Percentiles rank a stretch among this genome's conserved stretches.
Conservation (phyloP, 305 asterid species). For the Fraxinus xanthoxyloides region DNA sequence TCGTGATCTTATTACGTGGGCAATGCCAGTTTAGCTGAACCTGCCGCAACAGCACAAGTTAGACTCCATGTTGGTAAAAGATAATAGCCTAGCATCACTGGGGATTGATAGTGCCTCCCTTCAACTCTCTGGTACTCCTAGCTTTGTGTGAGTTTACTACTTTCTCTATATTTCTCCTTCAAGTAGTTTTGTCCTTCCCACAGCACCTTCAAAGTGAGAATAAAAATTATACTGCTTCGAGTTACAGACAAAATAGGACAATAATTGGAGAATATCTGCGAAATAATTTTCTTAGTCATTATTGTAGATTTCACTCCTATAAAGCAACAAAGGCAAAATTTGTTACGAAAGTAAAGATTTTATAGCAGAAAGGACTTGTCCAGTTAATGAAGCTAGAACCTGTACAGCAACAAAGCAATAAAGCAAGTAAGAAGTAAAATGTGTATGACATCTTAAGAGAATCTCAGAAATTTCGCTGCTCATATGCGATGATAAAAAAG, state of each 20-base stretch:
- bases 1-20: not conserved
- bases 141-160: not conserved
- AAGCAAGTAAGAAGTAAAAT: not conserved
- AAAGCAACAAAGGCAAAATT: not conserved
- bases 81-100: not conserved
- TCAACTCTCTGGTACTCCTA: not conserved
- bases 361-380: not conserved
- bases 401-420: not conserved
- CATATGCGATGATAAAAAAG: not conserved
- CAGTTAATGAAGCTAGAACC: not conserved
- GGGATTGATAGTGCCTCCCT: not conserved
- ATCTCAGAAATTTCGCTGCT: not conserved
- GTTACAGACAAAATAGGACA: not conserved
- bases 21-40: not conserved
- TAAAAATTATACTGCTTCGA: not conserved
- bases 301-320: not conserved
- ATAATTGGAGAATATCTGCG: not conserved
- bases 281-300: not conserved
- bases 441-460: not conserved
- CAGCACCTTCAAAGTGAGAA: constrained; percentile 57
- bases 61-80: not conserved
- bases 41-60: not conserved
- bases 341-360: not conserved
- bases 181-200: constrained; percentile 56
- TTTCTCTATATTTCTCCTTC: constrained; percentile 17